A percentile compares a stretch with the other conserved stretches of the same genome.
These are phyloP conservation scores for Sporothrix mexicana DNA, from an alignment of 2,329 filamentous ascomycete genomes.

Conservation along the genomic window DNA sequence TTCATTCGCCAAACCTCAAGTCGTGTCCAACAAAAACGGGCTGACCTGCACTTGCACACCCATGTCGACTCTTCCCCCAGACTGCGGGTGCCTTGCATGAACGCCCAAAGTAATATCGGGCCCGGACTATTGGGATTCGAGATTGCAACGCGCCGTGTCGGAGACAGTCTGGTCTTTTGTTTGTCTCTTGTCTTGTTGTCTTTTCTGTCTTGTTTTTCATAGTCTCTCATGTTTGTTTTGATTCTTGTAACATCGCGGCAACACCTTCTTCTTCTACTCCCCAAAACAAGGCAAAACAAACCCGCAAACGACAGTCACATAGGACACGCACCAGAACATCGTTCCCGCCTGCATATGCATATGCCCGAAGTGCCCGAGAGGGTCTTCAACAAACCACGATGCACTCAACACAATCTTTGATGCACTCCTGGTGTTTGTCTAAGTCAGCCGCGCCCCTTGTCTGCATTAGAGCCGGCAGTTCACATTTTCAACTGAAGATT, in stretches of 20 bases:
- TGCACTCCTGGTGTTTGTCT: neutral
- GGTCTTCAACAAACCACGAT: neutral
- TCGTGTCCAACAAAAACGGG: neutral
- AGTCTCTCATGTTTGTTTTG: constrained; percentile 3
- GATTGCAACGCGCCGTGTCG: constrained; percentile 19
- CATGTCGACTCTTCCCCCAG: constrained; percentile 3
- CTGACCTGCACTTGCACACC: neutral
- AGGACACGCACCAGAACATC: neutral
- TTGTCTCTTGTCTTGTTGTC: neutral
- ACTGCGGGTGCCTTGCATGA: constrained; percentile 28
- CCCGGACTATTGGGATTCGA: constrained; percentile 31
- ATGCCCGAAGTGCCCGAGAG: neutral
- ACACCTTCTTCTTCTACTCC: too few relatives aligned
- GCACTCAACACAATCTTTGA: neutral
- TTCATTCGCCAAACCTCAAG: neutral
- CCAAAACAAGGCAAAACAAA: neutral
- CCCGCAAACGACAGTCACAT: neutral
- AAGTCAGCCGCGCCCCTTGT: constrained; percentile 16
- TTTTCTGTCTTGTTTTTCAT: neutral
- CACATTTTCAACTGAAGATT: too few relatives aligned
- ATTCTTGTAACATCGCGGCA: constrained; percentile 12
- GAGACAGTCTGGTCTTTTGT: neutral
- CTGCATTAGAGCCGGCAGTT: constrained; percentile 18
- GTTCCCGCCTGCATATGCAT: neutral
- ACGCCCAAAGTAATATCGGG: constrained; percentile 32